Base-by-base conservation (phyloP, 768 basidiomycete species). In the Boletales sp. region DNA sequence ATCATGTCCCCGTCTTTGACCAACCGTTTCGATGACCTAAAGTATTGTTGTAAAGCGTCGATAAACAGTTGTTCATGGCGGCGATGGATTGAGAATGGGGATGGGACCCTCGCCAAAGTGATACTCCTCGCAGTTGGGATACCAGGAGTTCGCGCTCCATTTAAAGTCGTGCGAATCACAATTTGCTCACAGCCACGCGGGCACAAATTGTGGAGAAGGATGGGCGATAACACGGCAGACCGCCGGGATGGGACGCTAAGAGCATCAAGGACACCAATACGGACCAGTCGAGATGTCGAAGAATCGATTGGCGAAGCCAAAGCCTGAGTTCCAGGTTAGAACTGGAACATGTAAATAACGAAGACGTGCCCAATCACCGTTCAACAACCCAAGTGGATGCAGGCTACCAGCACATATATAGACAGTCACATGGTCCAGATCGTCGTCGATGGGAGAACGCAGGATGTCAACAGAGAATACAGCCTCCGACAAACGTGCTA, bases 31-130 rank as follows among this genome's bases (percentile, higher is more conserved):
- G 68, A 64, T 0, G 64, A 59, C 30, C 76, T 72, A 59, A 95
- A 91, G 63, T 86, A 81, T 7, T 58, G 45, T 50, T 82, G 86
- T 45, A 97, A 68, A 7, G 80, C 79, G 17, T 72, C 70, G 19
- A 90, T 61, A 59, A 86, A 83, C 7, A 80, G 60, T 0, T 73
- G 60, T 60, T 92, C 87, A 60, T 86, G 86, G 30, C 69, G 63
- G 38, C 82, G 80, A 63, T 82, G 79, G 12, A 76, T 81, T 2
- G 88, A 82, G 47, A 83, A 68, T 1, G 89, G 84, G 0, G 90
- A 89, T 0, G 87, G 82, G 8, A 97, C 74, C n/a, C 90, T 81
- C 2, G 90, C 87, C 45, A 97, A 72, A 1, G 86, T 88, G 18
- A 94, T 69, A 2, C 79, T 71, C 46, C 71, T 73, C 8, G 92